A percentile compares a stretch with the other conserved stretches of the same genome.
Evolutionary conservation across 768 basidiomycete species (phyloP).

Genomic region (Boletus tomentosulus): DNA sequence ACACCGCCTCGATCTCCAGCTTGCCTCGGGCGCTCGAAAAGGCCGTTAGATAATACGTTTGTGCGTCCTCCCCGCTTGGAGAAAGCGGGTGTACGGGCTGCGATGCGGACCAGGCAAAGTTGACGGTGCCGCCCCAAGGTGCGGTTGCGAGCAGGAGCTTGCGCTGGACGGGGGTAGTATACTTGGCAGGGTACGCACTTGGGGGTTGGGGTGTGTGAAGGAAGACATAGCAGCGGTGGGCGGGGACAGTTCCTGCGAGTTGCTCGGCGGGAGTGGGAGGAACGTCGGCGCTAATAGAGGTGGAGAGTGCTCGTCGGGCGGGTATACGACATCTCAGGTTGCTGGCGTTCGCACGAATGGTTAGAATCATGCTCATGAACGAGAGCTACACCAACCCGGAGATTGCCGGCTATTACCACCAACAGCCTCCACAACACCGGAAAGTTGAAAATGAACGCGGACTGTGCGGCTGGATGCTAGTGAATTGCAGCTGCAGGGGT

Average conservation of each 20-base stretch:
- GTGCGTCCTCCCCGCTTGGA: slow-evolving; percentile 7
- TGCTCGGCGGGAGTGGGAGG: slow-evolving; percentile 19
- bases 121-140: slow-evolving; percentile 53
- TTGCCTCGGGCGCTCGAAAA: slow-evolving; percentile 48
- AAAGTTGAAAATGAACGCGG: too few species aligned
- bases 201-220: slow-evolving; percentile 51
- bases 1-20: slow-evolving; percentile 47
- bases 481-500: too few species aligned
- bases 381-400: neutral
- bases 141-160: slow-evolving; percentile 42
- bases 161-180: slow-evolving; percentile 47
- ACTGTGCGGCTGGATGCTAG: too few species aligned
- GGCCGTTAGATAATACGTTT: slow-evolving; percentile 41
- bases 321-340: neutral
- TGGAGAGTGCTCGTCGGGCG: slow-evolving; percentile 6
- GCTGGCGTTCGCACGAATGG: neutral
- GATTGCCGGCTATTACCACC: neutral
- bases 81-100: slow-evolving; percentile 12
- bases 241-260: slow-evolving; percentile 47
- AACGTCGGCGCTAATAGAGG: neutral
- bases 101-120: slow-evolving; percentile 52
- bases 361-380: neutral
- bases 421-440: neutral
- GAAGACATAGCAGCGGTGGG: slow-evolving; percentile 53
- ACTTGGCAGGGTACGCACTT: slow-evolving; percentile 42